Base-by-base conservation (phyloP, 192 early-diverging fungal genomes). In the Spizellomyces punctatus region DNA sequence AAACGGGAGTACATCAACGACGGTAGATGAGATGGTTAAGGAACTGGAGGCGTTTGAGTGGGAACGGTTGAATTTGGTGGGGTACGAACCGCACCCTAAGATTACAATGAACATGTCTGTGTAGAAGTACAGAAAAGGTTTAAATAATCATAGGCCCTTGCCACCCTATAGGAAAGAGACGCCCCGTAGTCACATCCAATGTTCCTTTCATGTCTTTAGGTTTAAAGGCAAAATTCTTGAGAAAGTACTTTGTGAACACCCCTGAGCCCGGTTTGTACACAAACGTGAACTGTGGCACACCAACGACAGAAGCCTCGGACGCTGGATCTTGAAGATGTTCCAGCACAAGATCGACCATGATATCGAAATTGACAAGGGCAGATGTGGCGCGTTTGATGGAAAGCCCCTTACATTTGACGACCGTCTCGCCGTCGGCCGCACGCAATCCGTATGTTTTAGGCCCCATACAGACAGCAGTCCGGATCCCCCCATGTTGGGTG, bases 41-140 rank as follows among this genome's bases (percentile, higher is more conserved):
- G 79, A 74, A 55, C 62, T 87, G 42, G 78, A 80, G 69, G 89
- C 88, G 49, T 93, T 99, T 78, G 83, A 72, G 12, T 84, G 85
- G 50, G 93, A 91, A 17, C 90, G 93, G 73, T 82, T 99, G 58
- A 83, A 89, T 8, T 56, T 99, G 6, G 88, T 88, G 10, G 92
- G 89, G n/a, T 99, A 99, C 78, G 76, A 81, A 4, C 95, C 96
- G 16, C 87, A 96, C 74, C 81, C 82, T 21, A 95, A 93, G 75
- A 88, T 99, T 41, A 86, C 86, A 54, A 97, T 99, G 96, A 86
- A 89, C 8, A 97, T 99, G 96, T 91, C 93, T 17, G 95, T 96
- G n/a, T n/a, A n/a, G n/a, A n/a, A n/a, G n/a, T n/a, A n/a, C n/a
- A n/a, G n/a, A n/a, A n/a, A n/a, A n/a, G n/a, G n/a, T n/a, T n/a